Base-by-base conservation (phyloP, 169 alveolate genomes). In the Theileria annulata region DNA sequence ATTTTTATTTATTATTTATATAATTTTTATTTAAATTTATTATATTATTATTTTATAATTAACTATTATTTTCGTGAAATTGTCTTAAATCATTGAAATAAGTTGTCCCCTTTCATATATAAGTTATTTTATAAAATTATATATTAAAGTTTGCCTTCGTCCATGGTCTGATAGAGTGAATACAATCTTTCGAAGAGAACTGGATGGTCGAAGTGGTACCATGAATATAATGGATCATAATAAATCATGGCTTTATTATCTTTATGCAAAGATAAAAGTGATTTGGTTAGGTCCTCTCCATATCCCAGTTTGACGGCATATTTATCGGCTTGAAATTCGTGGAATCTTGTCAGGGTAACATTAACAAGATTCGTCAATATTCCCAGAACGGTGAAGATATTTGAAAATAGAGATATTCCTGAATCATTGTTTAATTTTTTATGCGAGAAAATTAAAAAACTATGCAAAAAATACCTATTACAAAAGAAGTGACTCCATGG, bases 181-280 rank as follows among this genome's bases (percentile, higher is more conserved):
- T 86, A 67, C 62, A 93, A 72, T 33, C 97, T 87, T 85, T 84
- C 94, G 72, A 90, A 80, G 30, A 94, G 67, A 9, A 95, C 90
- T 2, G 97, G 97, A 77, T 94, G 97, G 68, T 94, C 85, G 85
- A 86, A 93, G 87, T 95, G 91, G 85, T 88, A 92, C 94, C 95
- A 92, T 23, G 96, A 79, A 77, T 93, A 95, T 68, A 90, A 72
- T 51, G 80, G 87, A 67, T 77, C 85, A 42, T 79, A 83, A 33
- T 71, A 74, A 48, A 73, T 64, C 66, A 70, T 54, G 75, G 85
- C 56, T 62, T 77, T 67, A 69, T 47, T 49, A 51, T 79, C 59
- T 64, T 67, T 76, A 62, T 70, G 77, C 21, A 75, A 33, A 51
- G 82, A 62, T 35, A 91, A 90, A 30, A 95, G 87, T 0, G 93